Percentiles rank a stretch among this genome's conserved stretches.
Conservation (phyloP, 1,139 yeast genomes). For the Nakaseomyces bracarensis region DNA sequence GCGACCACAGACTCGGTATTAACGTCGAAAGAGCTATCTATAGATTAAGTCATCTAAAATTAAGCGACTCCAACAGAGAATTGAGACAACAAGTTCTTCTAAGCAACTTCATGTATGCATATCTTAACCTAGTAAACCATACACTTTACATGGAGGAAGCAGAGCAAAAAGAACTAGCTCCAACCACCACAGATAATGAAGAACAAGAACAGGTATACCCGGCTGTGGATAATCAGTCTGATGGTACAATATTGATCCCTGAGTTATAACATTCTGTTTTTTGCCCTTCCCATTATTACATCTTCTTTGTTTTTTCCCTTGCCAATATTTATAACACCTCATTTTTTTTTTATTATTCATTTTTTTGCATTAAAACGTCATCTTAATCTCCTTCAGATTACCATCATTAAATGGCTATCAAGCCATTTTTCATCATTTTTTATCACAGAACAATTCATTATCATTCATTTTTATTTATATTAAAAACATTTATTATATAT, state of each 20-base stretch:
- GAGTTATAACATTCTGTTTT: slow-evolving; percentile 1
- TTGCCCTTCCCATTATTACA: too few species aligned
- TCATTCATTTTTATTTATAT: too few species aligned
- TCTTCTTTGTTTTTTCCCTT: too few species aligned
- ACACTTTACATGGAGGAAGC: slow-evolving; percentile 49
- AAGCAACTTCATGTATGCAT: slow-evolving; percentile 96
- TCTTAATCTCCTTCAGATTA: too few species aligned
- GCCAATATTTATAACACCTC: too few species aligned
- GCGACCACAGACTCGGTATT: slow-evolving; percentile 79
- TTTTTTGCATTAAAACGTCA: too few species aligned
- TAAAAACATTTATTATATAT: too few species aligned
- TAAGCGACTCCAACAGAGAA: slow-evolving; percentile 90
- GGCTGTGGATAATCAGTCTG: slow-evolving; percentile 3
- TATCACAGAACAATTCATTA: too few species aligned
- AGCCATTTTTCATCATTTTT: too few species aligned
- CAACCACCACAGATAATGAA: not conserved
- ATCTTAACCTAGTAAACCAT: slow-evolving; percentile 87
- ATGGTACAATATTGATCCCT: slow-evolving; percentile 8
- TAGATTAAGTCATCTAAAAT: slow-evolving; percentile 79
- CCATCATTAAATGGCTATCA: too few species aligned
- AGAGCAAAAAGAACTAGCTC: not conserved
- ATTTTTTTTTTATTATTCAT: too few species aligned
- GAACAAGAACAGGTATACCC: not conserved
- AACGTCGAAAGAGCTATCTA: slow-evolving; percentile 95
- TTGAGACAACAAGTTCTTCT: slow-evolving; percentile 83